Base-by-base conservation (phyloP, 2,329 filamentous ascomycete species). In the Neonectria magnoliae region DNA sequence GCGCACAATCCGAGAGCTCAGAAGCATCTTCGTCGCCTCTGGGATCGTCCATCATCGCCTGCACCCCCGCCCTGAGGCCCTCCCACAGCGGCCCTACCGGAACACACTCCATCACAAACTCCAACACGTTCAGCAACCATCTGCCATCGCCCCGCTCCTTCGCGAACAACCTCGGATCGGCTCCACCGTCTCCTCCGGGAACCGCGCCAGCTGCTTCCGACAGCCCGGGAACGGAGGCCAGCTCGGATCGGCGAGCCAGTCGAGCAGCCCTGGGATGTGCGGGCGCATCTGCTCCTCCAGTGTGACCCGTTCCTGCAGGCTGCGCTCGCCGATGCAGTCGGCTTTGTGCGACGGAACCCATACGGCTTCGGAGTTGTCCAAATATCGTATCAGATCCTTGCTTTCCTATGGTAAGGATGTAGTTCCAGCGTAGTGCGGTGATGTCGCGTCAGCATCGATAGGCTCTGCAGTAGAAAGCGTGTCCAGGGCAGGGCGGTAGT, bases 121-220 rank as follows among this genome's bases (percentile, higher is more conserved):
- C 51, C 18, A 64, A 18, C 1, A 64, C 3, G 25, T 16, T 36
- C 36, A 31, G n/a, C 18, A 64, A 48, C 62, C 51, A 64, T 8
- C 57, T 51, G n/a, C 57, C 51, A n/a, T 60, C 62, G 11, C 57
- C 62, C 16, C 62, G 54, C 36, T 51, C 20, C 29, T 18, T 50
- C 33, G 14, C 42, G 0, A 64, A 27, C 18, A 64, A 25, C 25
- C 13, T 36, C 52, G 25, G 36, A 64, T 61, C 25, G 52, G 57
- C n/a, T 53, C 62, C 44, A 56, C 45, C 2, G 62, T 47, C 25
- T 47, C 52, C 47, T 64, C 57, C 45, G 62, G 57, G 29, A 57
- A 57, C 20, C 27, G 22, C 6, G 54, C 54, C 42, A 60, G 42
- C 29, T 55, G 57, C 16, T 22, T n/a, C 36, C 57, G 29, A 18